A percentile compares a stretch with the other conserved stretches of the same genome.
phyloP scores from a whole-genome alignment of 2,329 filamentous ascomycete species.

The Ceratocystis smalleyi region DNA sequence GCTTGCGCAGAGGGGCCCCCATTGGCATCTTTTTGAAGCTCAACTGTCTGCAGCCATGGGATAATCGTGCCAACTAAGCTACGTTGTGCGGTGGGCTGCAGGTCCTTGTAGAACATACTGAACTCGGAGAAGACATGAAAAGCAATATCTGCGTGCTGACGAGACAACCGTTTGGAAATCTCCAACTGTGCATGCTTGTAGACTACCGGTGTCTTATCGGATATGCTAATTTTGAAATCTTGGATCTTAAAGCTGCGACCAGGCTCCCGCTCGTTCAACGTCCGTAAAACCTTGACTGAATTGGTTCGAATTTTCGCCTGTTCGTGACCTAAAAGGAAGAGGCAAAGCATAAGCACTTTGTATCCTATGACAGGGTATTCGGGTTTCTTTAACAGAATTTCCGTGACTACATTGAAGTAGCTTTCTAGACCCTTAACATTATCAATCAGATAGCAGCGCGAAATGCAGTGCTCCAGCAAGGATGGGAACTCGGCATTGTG shows the following conservation, averaged over 20 bases:
- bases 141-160: constrained; percentile 74
- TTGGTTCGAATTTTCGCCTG: constrained; percentile 79
- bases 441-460: constrained; percentile 75
- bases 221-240: constrained; percentile 95
- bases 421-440: constrained; percentile 74
- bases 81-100: constrained; percentile 67
- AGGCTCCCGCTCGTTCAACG: constrained; percentile 64
- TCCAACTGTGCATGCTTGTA: constrained; percentile 97
- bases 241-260: constrained; percentile 72
- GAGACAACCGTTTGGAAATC: constrained; percentile 77
- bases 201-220: constrained; percentile 93
- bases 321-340: constrained; percentile 87
- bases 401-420: constrained; percentile 84
- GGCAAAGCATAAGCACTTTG: constrained; percentile 72
- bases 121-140: constrained; percentile 96
- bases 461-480: constrained; percentile 76
- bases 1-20: constrained; percentile 81
- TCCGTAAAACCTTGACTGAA: constrained; percentile 64
- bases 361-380: constrained; percentile 77
- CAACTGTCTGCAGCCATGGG: constrained; percentile 90
- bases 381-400: constrained; percentile 70
- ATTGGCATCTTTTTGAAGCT: constrained; percentile 80
- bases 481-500: constrained; percentile 81
- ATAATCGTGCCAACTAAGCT: constrained; percentile 90
- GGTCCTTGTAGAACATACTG: constrained; percentile 77